Percentiles rank a stretch among this genome's conserved stretches.
Evolutionary conservation across 805 yeast genomes (phyloP).

Genomic region (Candida anglica): DNA sequence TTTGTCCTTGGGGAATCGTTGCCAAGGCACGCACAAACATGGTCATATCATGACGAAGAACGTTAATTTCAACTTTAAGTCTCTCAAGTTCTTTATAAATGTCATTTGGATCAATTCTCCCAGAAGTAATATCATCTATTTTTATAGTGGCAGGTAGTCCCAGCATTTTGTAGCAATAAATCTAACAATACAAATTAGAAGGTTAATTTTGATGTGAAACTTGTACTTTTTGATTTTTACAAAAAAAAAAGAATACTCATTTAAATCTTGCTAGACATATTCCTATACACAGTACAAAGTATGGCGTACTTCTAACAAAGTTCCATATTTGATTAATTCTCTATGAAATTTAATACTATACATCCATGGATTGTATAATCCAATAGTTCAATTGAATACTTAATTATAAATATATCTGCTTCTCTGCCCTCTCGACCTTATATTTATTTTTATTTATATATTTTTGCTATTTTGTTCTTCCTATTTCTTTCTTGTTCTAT

Average conservation of each 20-base stretch:
- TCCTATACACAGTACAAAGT: too few relatives aligned
- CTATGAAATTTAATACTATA: too few relatives aligned
- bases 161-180: slow-evolving; percentile 3
- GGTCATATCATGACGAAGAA: slow-evolving; percentile 39
- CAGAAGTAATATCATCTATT: slow-evolving; percentile 43
- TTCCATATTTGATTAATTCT: background rate
- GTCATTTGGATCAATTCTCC: slow-evolving; percentile 32
- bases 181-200: too few relatives aligned
- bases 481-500: slow-evolving; percentile 3
- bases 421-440: background rate
- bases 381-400: too few relatives aligned
- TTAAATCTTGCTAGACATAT: too few relatives aligned
- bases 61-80: slow-evolving; percentile 37
- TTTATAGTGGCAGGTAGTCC: slow-evolving; percentile 31
- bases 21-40: slow-evolving; percentile 34
- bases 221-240: too few relatives aligned
- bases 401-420: too few relatives aligned
- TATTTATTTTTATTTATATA: too few relatives aligned
- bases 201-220: too few relatives aligned
- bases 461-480: background rate
- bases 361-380: too few relatives aligned
- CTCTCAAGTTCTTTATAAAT: slow-evolving; percentile 44
- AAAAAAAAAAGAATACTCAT: too few relatives aligned
- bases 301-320: background rate
- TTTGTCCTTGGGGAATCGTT: slow-evolving; percentile 23